Percentiles rank a stretch among this genome's conserved stretches.
These are phyloP conservation scores for Pleurozium schreberi DNA, from an alignment of 225 moss, liverwort and hornwort genomes.

Conservation along the genomic window DNA sequence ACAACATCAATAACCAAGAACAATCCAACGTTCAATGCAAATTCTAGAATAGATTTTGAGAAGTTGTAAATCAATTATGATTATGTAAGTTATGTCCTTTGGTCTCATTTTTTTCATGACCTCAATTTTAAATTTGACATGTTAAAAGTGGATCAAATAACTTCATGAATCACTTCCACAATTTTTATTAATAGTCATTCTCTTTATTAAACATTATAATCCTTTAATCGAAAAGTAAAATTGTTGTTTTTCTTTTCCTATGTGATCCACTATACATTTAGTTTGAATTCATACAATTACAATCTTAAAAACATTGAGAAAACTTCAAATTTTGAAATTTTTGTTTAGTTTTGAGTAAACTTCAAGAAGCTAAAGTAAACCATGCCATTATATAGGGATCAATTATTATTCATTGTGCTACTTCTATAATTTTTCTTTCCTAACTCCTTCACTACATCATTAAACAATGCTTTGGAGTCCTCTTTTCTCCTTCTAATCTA, in stretches of 20 bases:
- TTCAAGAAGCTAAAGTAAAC: background rate
- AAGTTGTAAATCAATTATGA: too few species aligned
- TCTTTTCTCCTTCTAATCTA: background rate
- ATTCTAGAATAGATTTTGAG: background rate
- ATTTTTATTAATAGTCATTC: fast-evolving
- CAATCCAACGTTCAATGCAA: background rate
- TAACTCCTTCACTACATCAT: fast-evolving
- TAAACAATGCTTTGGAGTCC: background rate
- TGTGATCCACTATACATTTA: background rate
- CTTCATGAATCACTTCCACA: background rate
- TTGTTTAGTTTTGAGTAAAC: background rate
- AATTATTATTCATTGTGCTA: background rate
- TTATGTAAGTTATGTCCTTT: background rate
- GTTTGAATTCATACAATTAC: background rate
- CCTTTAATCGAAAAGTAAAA: background rate
- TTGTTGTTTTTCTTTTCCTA: background rate
- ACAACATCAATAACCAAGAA: background rate
- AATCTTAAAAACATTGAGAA: background rate
- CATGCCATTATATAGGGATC: background rate
- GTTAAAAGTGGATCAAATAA: background rate
- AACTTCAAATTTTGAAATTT: background rate
- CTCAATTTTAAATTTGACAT: background rate
- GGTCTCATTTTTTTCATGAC: background rate
- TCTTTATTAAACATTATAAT: background rate
- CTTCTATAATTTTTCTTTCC: background rate